phyloP scores from a whole-genome alignment of 2,329 filamentous ascomycete genomes.

The Stromatinia cepivora region DNA sequence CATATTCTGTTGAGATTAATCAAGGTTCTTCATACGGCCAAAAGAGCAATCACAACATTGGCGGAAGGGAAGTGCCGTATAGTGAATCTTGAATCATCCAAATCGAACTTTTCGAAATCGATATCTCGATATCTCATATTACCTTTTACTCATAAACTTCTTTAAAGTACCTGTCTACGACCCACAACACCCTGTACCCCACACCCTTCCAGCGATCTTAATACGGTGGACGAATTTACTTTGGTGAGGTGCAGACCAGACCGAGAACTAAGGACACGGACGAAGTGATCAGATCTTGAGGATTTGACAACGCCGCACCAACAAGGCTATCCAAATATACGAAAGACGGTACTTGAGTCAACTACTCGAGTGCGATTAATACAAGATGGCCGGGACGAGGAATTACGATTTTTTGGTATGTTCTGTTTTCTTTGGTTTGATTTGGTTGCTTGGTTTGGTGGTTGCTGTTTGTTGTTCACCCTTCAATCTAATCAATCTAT shows the following conservation, averaged over 20 bases:
- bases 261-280: constrained; percentile 18
- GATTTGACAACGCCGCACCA: constrained; percentile 19
- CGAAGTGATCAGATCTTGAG: constrained; percentile 16
- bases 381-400: constrained; percentile 85
- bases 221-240: constrained; percentile 12
- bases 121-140: constrained; percentile 2
- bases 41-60: neutral
- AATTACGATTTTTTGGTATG: constrained; percentile 98
- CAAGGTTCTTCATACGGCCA: neutral
- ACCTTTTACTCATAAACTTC: neutral
- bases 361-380: constrained; percentile 24
- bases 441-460: neutral
- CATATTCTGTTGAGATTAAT: neutral
- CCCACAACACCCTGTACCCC: constrained; percentile 12
- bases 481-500: constrained; percentile 4
- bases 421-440: neutral
- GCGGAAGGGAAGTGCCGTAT: neutral
- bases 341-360: constrained; percentile 24
- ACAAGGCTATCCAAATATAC: constrained; percentile 19
- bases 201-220: constrained; percentile 18
- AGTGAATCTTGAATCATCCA: neutral
- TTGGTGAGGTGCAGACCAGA: constrained; percentile 14
- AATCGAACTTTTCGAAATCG: neutral
- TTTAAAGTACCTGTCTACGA: constrained; percentile 1
- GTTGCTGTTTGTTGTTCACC: neutral